These are phyloP conservation scores for Kwoniella dejecticola DNA, from an alignment of 768 basidiomycete species.

Conservation along the genomic window DNA sequence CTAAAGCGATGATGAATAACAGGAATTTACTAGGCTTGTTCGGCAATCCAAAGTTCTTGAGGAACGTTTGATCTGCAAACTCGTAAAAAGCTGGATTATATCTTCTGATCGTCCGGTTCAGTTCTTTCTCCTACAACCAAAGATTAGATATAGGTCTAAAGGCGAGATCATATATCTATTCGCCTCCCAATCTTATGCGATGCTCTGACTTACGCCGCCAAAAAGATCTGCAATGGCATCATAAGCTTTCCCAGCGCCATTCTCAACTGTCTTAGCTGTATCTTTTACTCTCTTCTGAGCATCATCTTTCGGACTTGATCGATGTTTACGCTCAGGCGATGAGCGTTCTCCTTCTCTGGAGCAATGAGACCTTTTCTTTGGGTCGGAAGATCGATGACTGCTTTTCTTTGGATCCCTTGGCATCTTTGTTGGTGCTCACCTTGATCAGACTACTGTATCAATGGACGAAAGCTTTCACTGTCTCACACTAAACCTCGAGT, in stretches of 20 bases:
- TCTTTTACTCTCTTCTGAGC: conserved; percentile 16
- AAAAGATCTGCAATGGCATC: conserved; percentile 29
- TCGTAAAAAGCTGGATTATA: conserved; percentile 41
- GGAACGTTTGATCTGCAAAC: conserved; percentile 37
- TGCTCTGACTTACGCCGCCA: conserved; percentile 35
- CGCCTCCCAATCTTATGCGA: background rate
- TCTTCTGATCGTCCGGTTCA: conserved; percentile 34
- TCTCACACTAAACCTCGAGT: too few species aligned
- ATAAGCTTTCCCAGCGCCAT: conserved; percentile 26
- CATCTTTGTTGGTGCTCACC: background rate
- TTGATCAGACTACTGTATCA: too few species aligned
- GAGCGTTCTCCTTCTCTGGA: background rate
- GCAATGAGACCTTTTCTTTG: background rate
- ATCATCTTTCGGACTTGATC: background rate
- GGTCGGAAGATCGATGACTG: background rate
- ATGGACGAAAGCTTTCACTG: too few species aligned
- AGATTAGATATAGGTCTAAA: too few species aligned
- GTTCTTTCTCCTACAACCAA: conserved; percentile 25
- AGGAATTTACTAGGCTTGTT: conserved; percentile 40
- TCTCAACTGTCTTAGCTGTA: conserved; percentile 21
- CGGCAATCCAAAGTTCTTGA: conserved; percentile 21
- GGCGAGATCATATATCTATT: too few species aligned
- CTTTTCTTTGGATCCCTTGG: background rate
- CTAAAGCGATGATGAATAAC: conserved; percentile 29
- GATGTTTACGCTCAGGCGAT: background rate